Evolutionary conservation across 2,329 filamentous ascomycete species (phyloP).

Genomic region (Penicillium sp.): DNA sequence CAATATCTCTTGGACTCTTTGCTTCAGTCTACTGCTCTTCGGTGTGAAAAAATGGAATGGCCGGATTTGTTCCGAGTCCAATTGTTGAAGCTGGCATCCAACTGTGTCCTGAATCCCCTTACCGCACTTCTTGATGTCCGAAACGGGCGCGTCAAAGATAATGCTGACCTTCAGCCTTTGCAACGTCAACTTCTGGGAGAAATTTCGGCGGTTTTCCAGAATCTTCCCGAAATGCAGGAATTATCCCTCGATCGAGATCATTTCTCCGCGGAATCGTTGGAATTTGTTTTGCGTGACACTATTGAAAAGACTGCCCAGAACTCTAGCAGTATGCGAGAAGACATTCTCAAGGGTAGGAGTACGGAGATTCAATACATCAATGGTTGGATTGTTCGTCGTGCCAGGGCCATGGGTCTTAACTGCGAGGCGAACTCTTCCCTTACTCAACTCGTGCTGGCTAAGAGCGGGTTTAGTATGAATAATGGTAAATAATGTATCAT

Average conservation of each 20-base stretch:
- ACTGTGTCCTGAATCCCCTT: conserved; percentile 22
- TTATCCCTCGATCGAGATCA: conserved; percentile 6
- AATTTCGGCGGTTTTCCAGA: conserved; percentile 16
- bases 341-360: conserved; percentile 14
- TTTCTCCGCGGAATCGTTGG: conserved; percentile 12
- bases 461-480: conserved; percentile 1
- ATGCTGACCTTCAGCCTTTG: conserved; percentile 9
- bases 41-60: conserved; percentile 15
- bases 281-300: conserved; percentile 14
- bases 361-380: conserved; percentile 24
- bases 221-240: conserved; percentile 7
- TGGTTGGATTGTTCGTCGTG: conserved; percentile 20
- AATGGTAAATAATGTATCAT: neutral
- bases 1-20: conserved; percentile 11
- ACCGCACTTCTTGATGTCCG: conserved; percentile 21
- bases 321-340: conserved; percentile 25
- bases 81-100: conserved; percentile 20
- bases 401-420: conserved; percentile 14
- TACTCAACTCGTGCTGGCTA: conserved; percentile 19
- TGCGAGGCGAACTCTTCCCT: conserved; percentile 15
- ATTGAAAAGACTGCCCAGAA: conserved; percentile 21
- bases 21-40: conserved; percentile 13
- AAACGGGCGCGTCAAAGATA: conserved; percentile 15
- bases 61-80: conserved; percentile 15
- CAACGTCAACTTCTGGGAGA: conserved; percentile 10